Evolutionary conservation across 2,329 filamentous ascomycete genomes (phyloP), one percentile per base, ranked within the genome.

Genomic region (Colletotrichum endophyticum): DNA sequence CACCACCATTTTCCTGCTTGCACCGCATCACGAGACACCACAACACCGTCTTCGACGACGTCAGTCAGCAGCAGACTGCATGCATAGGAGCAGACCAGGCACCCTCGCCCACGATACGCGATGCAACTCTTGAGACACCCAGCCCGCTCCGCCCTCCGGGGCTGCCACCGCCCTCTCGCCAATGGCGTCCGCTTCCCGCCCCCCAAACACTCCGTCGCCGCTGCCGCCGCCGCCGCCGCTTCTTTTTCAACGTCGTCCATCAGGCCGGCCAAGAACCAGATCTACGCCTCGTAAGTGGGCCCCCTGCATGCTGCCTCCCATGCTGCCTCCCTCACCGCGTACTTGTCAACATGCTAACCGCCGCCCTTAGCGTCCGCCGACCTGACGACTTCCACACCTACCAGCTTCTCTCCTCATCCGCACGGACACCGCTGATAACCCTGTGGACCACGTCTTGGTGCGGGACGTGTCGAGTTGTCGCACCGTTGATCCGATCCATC

Each of bases 381-480:
- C 85, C 87, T 62, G 86, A 89, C 79, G 88, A 91, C 77, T 89
- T 93, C 81, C 83, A 88, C 80, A 90, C 88, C 22, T 89, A 91
- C 83, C 86, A 91, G 73, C 85, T 89, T n/a, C 85, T 91, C 68
- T 90, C 89, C 4, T 87, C 89, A 4, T 89, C 90, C 8, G 85
- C 90, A 8, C 86, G 88, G 59, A 87, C 84, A 4, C 91, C 91
- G 4, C 87, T 92, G n/a, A 80, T 93, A 72, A 92, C 91, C 2
- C 84, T 92, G 56, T 93, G 91, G 91, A 91, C 90, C 0, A 87
- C 91, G 1, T 89, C 89, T 9, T 92, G 88, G 84, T 92, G 91
- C 81, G 83, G 87, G 6, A 89, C 90, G 19, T 92, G 91, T 82
- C 86, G 85, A 62, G 81, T 83, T 36, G 86, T 92, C 28, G 83